Base-by-base conservation (phyloP, 768 basidiomycete genomes). In the Phanerodontia chrysosporium region DNA sequence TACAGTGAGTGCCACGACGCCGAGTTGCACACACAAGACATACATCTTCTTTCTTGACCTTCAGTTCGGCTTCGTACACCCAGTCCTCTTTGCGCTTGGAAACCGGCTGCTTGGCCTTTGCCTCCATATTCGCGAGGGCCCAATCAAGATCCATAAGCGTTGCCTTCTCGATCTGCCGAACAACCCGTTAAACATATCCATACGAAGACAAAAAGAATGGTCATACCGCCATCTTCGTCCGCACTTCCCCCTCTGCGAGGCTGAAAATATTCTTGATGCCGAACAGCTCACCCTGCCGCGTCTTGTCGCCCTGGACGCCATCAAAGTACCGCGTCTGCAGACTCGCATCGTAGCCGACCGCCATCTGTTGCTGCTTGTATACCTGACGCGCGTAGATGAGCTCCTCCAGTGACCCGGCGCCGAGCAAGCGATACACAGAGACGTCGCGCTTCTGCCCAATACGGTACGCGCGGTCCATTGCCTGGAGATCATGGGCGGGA, bases 301-400 rank as follows among this genome's bases (percentile, higher is more conserved):
- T 72, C 54, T 79, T 85, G 66, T 92, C 88, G 9, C 89, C 90
- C 67, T 94, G 90, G 0, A 95, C 81, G 16, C 91, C 92, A 27
- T 88, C 76, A 64, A 92, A 95, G 44, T 66, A 86, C 86, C 91
- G 80, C 0, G 92, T 92, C 66, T 94, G 92, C 9, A 90, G 75
- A 64, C 89, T 91, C 1, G 88, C 89, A 61, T 89, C 82, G 69
- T 95, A 95, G 0, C 85, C 92, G 48, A 93, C 92, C n/a, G 84
- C 84, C 90, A 93, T 93, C 67, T 92, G 90, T 67, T 95, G 94
- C 63, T 94, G 92, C 69, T 95, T 95, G 73, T 95, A 95, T 22
- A 96, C 82, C 67, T 95, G 93, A 13, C 92, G 83, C 0, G 89
- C 89, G 65, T 94, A 94, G 21, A 94, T 92, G 45, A 92, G 73